phyloP scores from a whole-genome alignment of 2,329 filamentous ascomycete genomes.

The Nothophoma quercina region DNA sequence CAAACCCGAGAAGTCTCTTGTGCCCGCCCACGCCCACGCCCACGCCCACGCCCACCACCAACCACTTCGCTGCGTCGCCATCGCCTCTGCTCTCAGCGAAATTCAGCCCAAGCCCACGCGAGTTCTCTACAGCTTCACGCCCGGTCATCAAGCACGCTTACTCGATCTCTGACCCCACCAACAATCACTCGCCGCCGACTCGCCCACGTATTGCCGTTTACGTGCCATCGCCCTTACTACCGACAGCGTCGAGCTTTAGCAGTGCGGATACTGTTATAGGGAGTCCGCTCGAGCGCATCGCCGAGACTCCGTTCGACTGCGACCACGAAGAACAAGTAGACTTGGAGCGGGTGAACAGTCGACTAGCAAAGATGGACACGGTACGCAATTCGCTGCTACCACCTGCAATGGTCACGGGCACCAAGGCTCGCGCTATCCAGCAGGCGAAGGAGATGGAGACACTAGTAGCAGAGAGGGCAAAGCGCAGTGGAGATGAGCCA shows the following conservation, averaged over 20 bases:
- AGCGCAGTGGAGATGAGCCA: constrained; percentile 65
- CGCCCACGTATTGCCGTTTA: constrained; percentile 7
- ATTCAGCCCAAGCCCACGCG: constrained; percentile 5
- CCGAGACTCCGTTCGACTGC: constrained; percentile 33
- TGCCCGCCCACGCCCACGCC: constrained; percentile 23
- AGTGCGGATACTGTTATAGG: constrained; percentile 23
- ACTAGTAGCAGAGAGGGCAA: constrained; percentile 68
- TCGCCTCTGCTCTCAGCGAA: constrained; percentile 13
- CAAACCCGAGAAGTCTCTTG: constrained; percentile 26
- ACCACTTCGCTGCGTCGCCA: constrained; percentile 7
- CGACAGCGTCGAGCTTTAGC: constrained; percentile 22
- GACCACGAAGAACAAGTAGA: constrained; percentile 16
- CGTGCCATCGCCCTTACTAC: constrained; percentile 23
- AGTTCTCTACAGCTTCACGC: background rate
- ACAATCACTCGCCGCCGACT: constrained; percentile 17
- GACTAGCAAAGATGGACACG: constrained; percentile 39
- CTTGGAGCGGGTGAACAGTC: constrained; percentile 10
- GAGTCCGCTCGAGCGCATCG: constrained; percentile 34
- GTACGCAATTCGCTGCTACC: constrained; percentile 33
- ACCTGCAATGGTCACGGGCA: constrained; percentile 44
- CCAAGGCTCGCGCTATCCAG: constrained; percentile 68
- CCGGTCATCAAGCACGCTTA: constrained; percentile 20
- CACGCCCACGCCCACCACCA: no score
- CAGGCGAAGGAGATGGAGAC: constrained; percentile 76
- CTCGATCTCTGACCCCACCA: constrained; percentile 34